Base-by-base conservation (phyloP, 2,329 filamentous ascomycete genomes). In the Chaetomiaceae sp. region DNA sequence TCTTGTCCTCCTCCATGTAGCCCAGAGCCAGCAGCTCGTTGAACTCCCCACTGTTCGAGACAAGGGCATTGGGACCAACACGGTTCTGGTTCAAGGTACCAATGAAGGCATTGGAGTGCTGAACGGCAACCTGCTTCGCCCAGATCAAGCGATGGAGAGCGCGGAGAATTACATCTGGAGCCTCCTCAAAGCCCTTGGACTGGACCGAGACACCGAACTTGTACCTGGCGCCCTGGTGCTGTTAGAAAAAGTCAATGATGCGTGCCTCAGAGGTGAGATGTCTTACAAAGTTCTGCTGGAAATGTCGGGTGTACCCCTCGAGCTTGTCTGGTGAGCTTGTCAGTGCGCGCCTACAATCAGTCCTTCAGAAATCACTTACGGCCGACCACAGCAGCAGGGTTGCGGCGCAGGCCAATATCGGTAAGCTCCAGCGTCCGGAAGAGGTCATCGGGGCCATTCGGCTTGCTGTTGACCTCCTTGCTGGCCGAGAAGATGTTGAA, bases 21-120 rank as follows among this genome's bases (percentile, higher is more conserved):
- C 79, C 82, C 0, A 87, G 70, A 2, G 78, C 75, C 1, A 87
- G 75, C 6, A 83, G 68, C 63, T 88, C 84, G 56, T 88, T 87
- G 68, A 85, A 86, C 6, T 75, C 70, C 1, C 69, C 57, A 20
- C 68, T 66, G 0, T 36, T 33, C 0, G 37, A 8, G 9, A 55
- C 44, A 11, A 47, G 19, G 4, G 53, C 38, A 19, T 58, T 17
- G 0, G 37, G 14, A 4, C 50, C 51, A 6, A 51, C 17, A 7
- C 14, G 8, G 1, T 38, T n/a, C 6, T n/a, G 40, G 45, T 34
- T 34, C 15, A 61, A 50, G 6, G 54, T 27, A 4, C 54, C 37
- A n/a, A 53, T 61, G 25, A 61, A 69, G 43, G 31, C 61, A 12
- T 61, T 63, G 22, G 61, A 69, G 40, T 29, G 59, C 6, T 59